phyloP scores from a whole-genome alignment of 352 stramenopile genomes.

The Globisporangium nodosum region DNA sequence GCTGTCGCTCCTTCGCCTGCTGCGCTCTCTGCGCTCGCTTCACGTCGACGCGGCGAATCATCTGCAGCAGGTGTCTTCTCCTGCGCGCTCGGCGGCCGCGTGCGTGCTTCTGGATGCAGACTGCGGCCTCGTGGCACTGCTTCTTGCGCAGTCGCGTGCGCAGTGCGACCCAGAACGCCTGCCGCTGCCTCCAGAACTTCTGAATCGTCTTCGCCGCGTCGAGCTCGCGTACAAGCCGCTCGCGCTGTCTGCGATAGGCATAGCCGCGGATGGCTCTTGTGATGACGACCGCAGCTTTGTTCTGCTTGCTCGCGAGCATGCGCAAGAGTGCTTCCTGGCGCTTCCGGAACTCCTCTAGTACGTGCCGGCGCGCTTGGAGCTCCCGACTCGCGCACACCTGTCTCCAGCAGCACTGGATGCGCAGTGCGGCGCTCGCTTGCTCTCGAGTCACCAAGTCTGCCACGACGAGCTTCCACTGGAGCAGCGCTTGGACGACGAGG shows the following conservation, averaged over 20 bases:
- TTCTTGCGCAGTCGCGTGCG: conserved; percentile 32
- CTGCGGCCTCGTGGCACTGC: conserved; percentile 25
- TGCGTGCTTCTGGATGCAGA: conserved; percentile 36
- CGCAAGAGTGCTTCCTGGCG: conserved; percentile 36
- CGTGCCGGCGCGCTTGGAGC: conserved; percentile 15
- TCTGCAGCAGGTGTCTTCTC: conserved; percentile 24
- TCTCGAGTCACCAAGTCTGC: conserved; percentile 13
- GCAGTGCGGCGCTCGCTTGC: conserved; percentile 6
- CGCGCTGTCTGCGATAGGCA: neutral
- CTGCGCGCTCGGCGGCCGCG: conserved; percentile 29
- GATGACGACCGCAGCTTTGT: conserved; percentile 39
- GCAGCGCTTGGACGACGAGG: conserved; percentile 33
- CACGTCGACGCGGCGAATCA: conserved; percentile 28
- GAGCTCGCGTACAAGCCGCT: conserved; percentile 8
- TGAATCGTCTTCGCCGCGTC: conserved; percentile 35
- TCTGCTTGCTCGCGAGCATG: conserved; percentile 36
- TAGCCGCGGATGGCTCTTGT: conserved; percentile 33
- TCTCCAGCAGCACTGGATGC: conserved; percentile 61
- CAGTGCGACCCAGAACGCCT: conserved; percentile 40
- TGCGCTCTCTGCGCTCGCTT: conserved; percentile 8
- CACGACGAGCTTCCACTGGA: conserved; percentile 35
- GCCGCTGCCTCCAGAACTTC: conserved; percentile 42
- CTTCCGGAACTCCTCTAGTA: conserved; percentile 34
- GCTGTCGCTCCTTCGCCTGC: conserved; percentile 7
- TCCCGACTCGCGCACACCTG: conserved; percentile 27